Conservation (phyloP, 257 asterid species). For the Salvia miltiorrhiza region DNA sequence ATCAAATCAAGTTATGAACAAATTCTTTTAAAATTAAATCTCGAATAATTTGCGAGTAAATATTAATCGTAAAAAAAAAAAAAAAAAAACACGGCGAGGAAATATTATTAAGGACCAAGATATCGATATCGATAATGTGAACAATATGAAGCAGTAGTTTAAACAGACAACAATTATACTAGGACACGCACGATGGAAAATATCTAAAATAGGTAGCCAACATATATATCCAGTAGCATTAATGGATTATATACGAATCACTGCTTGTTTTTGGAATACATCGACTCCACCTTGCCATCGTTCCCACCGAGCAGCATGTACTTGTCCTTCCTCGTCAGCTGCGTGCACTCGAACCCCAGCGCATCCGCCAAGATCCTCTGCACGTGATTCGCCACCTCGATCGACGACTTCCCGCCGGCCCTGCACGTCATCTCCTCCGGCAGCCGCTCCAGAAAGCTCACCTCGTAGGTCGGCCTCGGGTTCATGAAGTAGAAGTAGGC, state of each 20-base stretch:
- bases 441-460: conserved; percentile 62
- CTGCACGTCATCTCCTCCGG: conserved; percentile 81
- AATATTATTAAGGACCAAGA: conserved; percentile 3
- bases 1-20: no score
- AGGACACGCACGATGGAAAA: not conserved
- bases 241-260: no score
- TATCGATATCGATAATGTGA: conserved; percentile 9
- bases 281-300: conserved; percentile 97
- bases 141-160: conserved; percentile 19
- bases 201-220: no score
- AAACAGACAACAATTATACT: conserved; percentile 12
- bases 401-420: conserved; percentile 78
- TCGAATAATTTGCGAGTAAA: no score
- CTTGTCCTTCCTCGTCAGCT: conserved; percentile 95
- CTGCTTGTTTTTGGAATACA: conserved; percentile 47
- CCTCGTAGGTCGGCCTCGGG: conserved; percentile 83
- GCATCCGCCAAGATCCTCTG: conserved; percentile 76
- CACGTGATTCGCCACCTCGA: conserved; percentile 95
- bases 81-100: not conserved
- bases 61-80: no score
- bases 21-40: no score
- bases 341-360: conserved; percentile 92
- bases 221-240: no score
- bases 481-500: conserved; percentile 87
- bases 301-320: conserved; percentile 95